Percentiles rank a stretch among this genome's conserved stretches.
These are phyloP conservation scores for Murraya koenigii DNA, from an alignment of 345 rosid species.

Conservation along the genomic window DNA sequence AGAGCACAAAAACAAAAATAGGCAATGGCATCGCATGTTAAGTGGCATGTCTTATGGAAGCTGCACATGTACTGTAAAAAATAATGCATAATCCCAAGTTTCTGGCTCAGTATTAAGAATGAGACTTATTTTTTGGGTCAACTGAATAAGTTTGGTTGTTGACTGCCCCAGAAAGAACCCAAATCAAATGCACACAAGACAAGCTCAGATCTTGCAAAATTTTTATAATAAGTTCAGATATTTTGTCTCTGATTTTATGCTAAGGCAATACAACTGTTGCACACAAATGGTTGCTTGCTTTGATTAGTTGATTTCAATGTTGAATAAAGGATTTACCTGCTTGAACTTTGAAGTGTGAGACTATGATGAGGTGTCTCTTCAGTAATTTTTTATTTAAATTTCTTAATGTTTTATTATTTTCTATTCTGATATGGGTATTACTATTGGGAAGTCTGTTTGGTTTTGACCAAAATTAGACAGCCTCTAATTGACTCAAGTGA, in stretches of 20 bases:
- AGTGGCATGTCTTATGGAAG: constrained; percentile 25
- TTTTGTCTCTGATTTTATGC: neutral
- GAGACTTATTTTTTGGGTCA: neutral
- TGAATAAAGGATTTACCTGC: neutral
- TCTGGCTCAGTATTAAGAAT: neutral
- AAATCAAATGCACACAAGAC: neutral
- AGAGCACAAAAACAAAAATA: neutral
- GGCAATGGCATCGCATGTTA: constrained; percentile 5
- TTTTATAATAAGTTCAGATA: too few species aligned
- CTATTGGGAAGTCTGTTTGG: neutral
- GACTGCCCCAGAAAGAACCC: constrained; percentile 12
- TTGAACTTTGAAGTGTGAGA: neutral
- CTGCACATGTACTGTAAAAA: neutral
- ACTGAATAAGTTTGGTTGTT: neutral
- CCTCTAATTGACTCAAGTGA: neutral
- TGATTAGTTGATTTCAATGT: neutral
- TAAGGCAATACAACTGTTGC: neutral
- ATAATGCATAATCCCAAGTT: neutral
- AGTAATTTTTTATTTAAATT: too few species aligned
- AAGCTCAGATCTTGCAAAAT: neutral
- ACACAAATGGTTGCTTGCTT: neutral
- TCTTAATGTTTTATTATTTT: neutral
- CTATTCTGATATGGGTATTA: too few species aligned
- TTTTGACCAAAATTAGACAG: neutral
- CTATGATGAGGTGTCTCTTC: neutral